Conservation (phyloP, 345 rosid genomes). For the Xanthoceras sorbifolium region DNA sequence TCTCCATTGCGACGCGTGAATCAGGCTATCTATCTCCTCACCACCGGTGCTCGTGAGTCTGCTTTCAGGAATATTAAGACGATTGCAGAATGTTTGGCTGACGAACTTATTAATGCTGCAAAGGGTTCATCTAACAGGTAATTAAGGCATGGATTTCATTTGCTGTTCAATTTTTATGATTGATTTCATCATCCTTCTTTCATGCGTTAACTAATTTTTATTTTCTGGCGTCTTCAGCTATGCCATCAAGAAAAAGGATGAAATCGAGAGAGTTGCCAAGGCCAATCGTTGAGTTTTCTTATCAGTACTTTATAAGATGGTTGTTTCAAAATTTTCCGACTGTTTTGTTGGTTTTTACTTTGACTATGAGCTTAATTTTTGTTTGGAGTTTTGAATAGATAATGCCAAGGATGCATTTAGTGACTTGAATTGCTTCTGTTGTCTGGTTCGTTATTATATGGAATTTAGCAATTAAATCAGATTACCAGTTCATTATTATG, state of each 20-base stretch:
- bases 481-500: no score
- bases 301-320: neutral
- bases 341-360: neutral
- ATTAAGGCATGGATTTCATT: no score
- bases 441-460: neutral
- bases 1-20: conserved; percentile 91
- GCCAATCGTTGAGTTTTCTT: conserved; percentile 74
- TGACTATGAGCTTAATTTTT: neutral
- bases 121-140: no score
- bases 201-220: no score
- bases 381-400: conserved; percentile 11
- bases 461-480: no score
- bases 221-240: no score
- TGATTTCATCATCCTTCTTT: no score
- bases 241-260: no score
- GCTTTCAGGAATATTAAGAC: conserved; percentile 93
- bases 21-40: conserved; percentile 80
- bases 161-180: no score
- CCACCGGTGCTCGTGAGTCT: conserved; percentile 94
- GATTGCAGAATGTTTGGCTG: no score
- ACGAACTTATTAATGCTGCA: no score
- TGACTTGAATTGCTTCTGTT: neutral
- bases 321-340: neutral
- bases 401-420: neutral
- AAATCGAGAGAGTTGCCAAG: no score